Base-by-base conservation (phyloP, 2,329 filamentous ascomycete genomes). In the Neonectria coccinea region DNA sequence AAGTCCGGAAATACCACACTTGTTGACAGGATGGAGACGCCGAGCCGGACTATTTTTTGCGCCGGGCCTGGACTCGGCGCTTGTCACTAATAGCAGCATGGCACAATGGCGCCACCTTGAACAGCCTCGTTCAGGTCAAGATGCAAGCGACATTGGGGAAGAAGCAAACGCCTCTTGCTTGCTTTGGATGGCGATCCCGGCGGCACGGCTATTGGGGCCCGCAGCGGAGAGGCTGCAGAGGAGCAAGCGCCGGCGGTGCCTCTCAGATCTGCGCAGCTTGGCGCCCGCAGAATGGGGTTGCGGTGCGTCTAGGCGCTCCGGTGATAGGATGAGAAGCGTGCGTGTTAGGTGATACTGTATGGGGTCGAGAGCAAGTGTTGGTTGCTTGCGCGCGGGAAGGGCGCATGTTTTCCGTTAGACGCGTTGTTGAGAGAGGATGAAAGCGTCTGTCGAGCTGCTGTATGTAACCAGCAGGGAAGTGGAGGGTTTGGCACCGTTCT, bases 321-420 rank as follows among this genome's bases (percentile, higher is more conserved):
- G 50, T 27, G 50, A 55, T 58, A 59, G 55, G 47, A 18, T 16
- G 41, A 33, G 25, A 48, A 20, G 39, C 39, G 42, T 50, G 25
- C 36, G 31, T 36, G 50, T 22, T 47, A 39, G 47, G 18, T 20
- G 52, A 52, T 53, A 27, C 53, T 47, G 47, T 36, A 25, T 29
- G n/a, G 25, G 29, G 60, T 55, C 55, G 42, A 50, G 47, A 65
- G 66, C 56, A 14, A 14, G 8, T 67, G 52, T 55, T 64, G 36
- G 52, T 55, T 64, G 36, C 31, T 59, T 62, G 56, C 54, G 54
- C 70, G 70, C 67, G 70, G 55, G 59, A 65, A 66, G 36, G 64
- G 68, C 70, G 70, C 65, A 48, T 72, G 39, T 54, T 33, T 57
- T 27, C 20, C 20, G 48, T 60, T 73, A 73, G 62, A 64, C 70